Evolutionary conservation across 2,329 filamentous ascomycete species (phyloP).

Genomic region (Metarhizium humberi): DNA sequence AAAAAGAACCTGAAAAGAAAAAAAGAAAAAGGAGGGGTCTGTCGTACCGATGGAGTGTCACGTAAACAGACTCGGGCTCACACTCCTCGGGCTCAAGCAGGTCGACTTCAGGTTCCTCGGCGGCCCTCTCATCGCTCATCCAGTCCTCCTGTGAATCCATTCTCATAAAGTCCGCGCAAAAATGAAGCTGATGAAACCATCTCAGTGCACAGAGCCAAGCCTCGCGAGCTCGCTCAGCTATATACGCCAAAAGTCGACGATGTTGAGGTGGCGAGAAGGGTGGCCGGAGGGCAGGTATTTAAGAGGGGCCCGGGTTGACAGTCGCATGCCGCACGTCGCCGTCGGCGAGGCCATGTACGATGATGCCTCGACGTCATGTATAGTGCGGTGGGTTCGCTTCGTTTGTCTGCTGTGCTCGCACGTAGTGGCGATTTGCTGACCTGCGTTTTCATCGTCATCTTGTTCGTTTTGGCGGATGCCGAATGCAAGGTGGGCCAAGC

Average conservation of each 20-base stretch:
- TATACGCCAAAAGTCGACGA: too few relatives aligned
- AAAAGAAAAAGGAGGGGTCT: background rate
- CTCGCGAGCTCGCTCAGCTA: too few relatives aligned
- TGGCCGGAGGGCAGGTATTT: conserved; percentile 6
- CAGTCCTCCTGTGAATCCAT: conserved; percentile 4
- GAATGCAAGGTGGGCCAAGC: too few relatives aligned
- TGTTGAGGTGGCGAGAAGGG: background rate
- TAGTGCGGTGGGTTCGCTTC: too few relatives aligned
- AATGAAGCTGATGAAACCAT: background rate
- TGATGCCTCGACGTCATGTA: too few relatives aligned
- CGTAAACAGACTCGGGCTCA: conserved; percentile 3
- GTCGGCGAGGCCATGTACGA: too few relatives aligned
- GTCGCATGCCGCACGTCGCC: too few relatives aligned
- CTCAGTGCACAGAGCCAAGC: background rate
- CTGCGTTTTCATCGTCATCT: too few relatives aligned
- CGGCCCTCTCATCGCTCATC: conserved; percentile 1
- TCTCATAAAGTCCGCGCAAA: background rate
- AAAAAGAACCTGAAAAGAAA: too few relatives aligned
- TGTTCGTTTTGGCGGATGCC: too few relatives aligned
- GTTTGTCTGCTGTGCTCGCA: too few relatives aligned
- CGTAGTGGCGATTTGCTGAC: too few relatives aligned
- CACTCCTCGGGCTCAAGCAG: background rate
- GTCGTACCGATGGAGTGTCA: conserved; percentile 7
- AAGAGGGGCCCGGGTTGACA: background rate
- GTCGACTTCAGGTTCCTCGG: background rate